A percentile compares a stretch with the other conserved stretches of the same genome.
Evolutionary conservation across 83 land plant genomes (phyloP).

Genomic region (Isoetes engelmannii): DNA sequence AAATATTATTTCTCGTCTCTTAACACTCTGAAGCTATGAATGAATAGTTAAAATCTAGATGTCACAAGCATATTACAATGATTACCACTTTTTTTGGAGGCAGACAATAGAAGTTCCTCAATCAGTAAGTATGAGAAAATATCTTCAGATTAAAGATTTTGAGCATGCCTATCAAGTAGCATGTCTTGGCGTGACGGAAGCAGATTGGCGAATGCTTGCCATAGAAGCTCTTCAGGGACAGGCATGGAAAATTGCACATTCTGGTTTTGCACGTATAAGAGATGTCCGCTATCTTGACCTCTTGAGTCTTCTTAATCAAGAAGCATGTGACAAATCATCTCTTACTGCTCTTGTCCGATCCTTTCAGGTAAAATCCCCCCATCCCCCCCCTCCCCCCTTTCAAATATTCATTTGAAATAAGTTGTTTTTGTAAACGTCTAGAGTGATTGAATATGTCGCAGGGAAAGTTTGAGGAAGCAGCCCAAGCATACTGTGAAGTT

Average conservation of each 20-base stretch:
- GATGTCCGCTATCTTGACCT: constrained; percentile 35
- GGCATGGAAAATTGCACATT: constrained; percentile 32
- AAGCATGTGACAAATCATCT: constrained; percentile 10
- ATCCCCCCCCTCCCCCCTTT: neutral
- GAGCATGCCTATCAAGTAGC: constrained; percentile 34
- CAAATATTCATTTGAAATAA: neutral
- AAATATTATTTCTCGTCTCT: too few relatives aligned
- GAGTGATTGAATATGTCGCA: constrained; percentile 8
- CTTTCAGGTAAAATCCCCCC: constrained; percentile 22
- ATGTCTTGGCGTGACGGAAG: constrained; percentile 39
- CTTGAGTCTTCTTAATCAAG: constrained; percentile 23
- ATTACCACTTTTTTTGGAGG: too few relatives aligned
- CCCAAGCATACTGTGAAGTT: constrained; percentile 32
- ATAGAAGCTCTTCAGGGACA: constrained; percentile 25
- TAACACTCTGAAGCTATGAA: too few relatives aligned
- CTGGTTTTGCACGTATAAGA: constrained; percentile 28
- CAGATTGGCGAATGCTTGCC: constrained; percentile 35
- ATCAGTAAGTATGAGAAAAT: constrained; percentile 36
- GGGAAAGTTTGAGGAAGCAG: constrained; percentile 39
- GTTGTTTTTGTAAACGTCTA: neutral
- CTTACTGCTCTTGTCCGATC: constrained; percentile 26
- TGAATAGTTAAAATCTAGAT: neutral
- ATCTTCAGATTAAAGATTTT: constrained; percentile 25
- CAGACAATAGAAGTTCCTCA: constrained; percentile 36
- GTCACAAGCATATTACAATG: too few relatives aligned